Conservation (phyloP, 1,284 basidiomycete genomes). For the Leccinum griseonigrum region DNA sequence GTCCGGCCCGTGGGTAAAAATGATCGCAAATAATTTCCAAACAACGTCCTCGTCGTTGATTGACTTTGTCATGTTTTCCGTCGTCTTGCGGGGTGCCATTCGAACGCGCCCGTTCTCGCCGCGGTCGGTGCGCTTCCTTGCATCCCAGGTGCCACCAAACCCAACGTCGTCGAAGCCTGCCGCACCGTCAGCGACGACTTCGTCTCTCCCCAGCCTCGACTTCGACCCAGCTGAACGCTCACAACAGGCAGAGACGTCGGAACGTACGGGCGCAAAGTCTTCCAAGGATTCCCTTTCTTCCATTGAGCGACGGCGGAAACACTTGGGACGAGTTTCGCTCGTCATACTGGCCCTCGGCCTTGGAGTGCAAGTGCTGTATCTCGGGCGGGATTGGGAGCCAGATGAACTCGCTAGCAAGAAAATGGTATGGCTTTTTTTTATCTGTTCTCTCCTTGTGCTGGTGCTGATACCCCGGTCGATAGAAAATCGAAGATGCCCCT, state of each 20-base stretch:
- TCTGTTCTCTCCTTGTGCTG: conserved; percentile 11
- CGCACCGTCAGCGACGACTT: conserved; percentile 5
- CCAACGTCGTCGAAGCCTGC: background rate
- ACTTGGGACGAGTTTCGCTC: conserved; percentile 52
- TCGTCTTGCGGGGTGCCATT: conserved; percentile 22
- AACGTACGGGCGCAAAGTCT: conserved; percentile 68
- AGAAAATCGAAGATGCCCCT: conserved; percentile 58
- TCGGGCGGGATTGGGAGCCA: conserved; percentile 62
- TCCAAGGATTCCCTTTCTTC: conserved; percentile 70
- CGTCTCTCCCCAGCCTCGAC: conserved; percentile 46
- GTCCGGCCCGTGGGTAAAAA: background rate
- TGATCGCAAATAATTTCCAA: background rate
- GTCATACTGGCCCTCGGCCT: conserved; percentile 53
- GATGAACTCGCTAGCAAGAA: conserved; percentile 52
- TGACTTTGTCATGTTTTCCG: conserved; percentile 22
- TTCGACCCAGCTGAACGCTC: conserved; percentile 48
- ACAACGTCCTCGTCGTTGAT: background rate
- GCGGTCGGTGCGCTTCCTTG: conserved; percentile 21
- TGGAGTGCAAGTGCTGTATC: conserved; percentile 44
- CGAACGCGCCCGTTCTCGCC: conserved; percentile 19
- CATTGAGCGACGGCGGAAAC: conserved; percentile 64
- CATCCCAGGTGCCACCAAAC: conserved; percentile 23
- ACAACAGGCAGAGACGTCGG: conserved; percentile 21
- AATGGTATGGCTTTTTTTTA: conserved; percentile 38
- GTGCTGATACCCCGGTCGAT: background rate